phyloP scores from a whole-genome alignment of 2,329 filamentous ascomycete species.

The Orbilia ellipsospora region DNA sequence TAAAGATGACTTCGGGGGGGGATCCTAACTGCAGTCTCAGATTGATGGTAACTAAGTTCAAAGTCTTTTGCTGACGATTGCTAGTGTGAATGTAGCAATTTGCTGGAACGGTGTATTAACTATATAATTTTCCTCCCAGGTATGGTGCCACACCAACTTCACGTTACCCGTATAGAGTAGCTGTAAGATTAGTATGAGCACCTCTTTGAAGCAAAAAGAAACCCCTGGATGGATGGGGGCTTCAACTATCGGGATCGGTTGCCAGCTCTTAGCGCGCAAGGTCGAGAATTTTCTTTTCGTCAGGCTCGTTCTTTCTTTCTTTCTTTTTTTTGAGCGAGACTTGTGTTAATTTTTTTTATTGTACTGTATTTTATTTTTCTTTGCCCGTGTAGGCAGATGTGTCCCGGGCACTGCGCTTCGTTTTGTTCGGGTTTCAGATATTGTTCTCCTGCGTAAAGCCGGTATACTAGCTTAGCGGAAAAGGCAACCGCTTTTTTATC shows the following conservation, averaged over 20 bases:
- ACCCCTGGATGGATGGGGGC: slow-evolving; percentile 54
- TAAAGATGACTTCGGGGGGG: slow-evolving; percentile 42
- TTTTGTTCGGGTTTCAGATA: slow-evolving; percentile 51
- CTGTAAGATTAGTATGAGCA: slow-evolving; percentile 48
- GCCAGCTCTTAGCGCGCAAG: slow-evolving; percentile 32
- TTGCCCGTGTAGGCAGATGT: slow-evolving; percentile 46
- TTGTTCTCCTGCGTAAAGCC: slow-evolving; percentile 45
- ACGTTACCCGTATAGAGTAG: slow-evolving; percentile 48
- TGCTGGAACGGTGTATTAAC: slow-evolving; percentile 41
- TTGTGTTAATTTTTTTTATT: slow-evolving; percentile 5
- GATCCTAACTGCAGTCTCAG: slow-evolving; percentile 51
- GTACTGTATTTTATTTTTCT: neutral
- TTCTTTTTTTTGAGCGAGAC: neutral
- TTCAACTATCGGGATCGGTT: slow-evolving; percentile 29
- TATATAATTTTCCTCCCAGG: slow-evolving; percentile 51
- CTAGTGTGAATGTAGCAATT: slow-evolving; percentile 38
- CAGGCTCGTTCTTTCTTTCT: slow-evolving; percentile 10
- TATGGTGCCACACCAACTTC: slow-evolving; percentile 45
- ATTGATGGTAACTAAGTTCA: slow-evolving; percentile 47
- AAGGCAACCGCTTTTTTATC: slow-evolving; percentile 51
- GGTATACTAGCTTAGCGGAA: slow-evolving; percentile 34
- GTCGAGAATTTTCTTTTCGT: slow-evolving; percentile 49
- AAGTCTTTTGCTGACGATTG: slow-evolving; percentile 49
- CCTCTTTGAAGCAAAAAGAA: slow-evolving; percentile 23
- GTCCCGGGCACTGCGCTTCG: slow-evolving; percentile 41